Base-by-base conservation (phyloP, 495 filamentous ascomycete genomes). In the Halenospora varia region DNA sequence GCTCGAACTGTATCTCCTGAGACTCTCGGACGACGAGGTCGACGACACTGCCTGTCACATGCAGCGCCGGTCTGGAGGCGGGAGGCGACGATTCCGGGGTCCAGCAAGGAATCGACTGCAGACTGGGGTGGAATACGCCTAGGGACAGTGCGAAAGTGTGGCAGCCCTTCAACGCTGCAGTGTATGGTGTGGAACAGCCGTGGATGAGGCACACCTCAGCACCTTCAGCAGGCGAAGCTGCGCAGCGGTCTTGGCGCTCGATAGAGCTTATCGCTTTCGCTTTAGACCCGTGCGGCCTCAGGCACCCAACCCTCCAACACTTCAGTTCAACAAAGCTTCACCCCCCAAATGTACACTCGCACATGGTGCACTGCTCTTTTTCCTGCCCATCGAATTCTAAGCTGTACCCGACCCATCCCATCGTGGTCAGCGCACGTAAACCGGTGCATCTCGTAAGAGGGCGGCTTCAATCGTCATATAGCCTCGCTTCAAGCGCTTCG, bases 401-500 rank as follows among this genome's bases (percentile, higher is more conserved):
- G 19, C 19, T 46, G 35, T 40, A 46, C 42, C 19, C n/a, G 19
- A 17, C 19, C 42, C 42, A 17, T 20, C 42, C 42, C 19, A 4
- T 13, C 4, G 29, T 35, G 6, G 29, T 13, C n/a, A n/a, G n/a
- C n/a, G n/a, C n/a, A n/a, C n/a, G n/a, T n/a, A n/a, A n/a, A n/a
- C n/a, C n/a, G n/a, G n/a, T n/a, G n/a, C n/a, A n/a, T n/a, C n/a
- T n/a, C n/a, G 29, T 35, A 35, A 35, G 29, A 35, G 29, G 6
- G 29, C 29, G 4, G 6, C 13, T 4, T 13, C 4, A 35, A 26
- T 19, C 23, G 49, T 51, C 18, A 10, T 9, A 29, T 39, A 51
- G 25, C 25, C 35, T 25, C n/a, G n/a, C 44, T 22, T 49, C 55
- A 60, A 51, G 59, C 59, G 47, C 53, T 56, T 18, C 48, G 41